Percentiles rank a stretch among this genome's conserved stretches.
phyloP scores from a whole-genome alignment of 108 stramenopile species.

The Nitzschia sp. region DNA sequence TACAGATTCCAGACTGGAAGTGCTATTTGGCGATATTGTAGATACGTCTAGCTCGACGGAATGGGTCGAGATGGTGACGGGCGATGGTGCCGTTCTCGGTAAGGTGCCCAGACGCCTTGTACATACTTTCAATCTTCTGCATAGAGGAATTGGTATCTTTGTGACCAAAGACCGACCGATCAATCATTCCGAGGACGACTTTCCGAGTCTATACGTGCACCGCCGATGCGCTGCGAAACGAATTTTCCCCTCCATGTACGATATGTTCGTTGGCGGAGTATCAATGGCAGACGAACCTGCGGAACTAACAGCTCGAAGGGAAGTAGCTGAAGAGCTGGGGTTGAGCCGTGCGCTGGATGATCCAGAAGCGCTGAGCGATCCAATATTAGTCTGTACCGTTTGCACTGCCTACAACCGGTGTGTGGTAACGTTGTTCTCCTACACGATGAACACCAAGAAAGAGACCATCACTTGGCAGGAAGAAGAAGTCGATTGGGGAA shows the following conservation, averaged over 20 bases:
- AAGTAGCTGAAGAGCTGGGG: constrained; percentile 81
- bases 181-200: background rate
- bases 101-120: constrained; percentile 62
- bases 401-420: constrained; percentile 84
- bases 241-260: constrained; percentile 80
- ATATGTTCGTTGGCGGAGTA: constrained; percentile 88
- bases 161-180: constrained; percentile 54
- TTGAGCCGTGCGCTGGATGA: constrained; percentile 41
- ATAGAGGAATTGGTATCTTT: constrained; percentile 76
- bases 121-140: constrained; percentile 70
- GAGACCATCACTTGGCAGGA: constrained; percentile 72
- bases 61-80: constrained; percentile 50
- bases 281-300: constrained; percentile 56
- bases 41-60: constrained; percentile 18
- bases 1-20: background rate
- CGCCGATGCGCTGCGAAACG: constrained; percentile 68
- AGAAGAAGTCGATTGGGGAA: constrained; percentile 86
- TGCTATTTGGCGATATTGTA: background rate
- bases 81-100: constrained; percentile 29
- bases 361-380: constrained; percentile 31
- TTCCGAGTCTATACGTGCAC: constrained; percentile 64
- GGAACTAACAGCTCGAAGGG: constrained; percentile 60
- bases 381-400: constrained; percentile 62
- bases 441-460: constrained; percentile 39
- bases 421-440: constrained; percentile 69